Conservation (phyloP, 2,329 filamentous ascomycete genomes). For the Apiospora koreana region DNA sequence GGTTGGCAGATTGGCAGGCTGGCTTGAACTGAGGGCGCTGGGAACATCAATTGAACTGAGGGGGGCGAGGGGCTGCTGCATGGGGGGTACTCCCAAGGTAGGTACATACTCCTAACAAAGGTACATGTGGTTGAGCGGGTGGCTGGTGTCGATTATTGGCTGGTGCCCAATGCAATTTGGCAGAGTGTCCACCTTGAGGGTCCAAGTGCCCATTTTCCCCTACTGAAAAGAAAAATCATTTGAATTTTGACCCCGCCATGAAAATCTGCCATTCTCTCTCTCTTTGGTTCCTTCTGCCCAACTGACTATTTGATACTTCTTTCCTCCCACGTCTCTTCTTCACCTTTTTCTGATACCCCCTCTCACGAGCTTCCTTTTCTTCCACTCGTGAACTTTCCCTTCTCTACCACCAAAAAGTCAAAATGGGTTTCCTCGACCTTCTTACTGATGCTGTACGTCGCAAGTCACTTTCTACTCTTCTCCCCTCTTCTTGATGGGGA, state of each 20-base stretch:
- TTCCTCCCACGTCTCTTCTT: slow-evolving; percentile 28
- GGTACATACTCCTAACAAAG: too few species aligned
- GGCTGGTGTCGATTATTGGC: background rate
- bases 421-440: slow-evolving; percentile 64
- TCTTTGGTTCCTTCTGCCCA: background rate
- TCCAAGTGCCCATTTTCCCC: slow-evolving; percentile 6
- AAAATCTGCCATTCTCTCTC: slow-evolving; percentile 10
- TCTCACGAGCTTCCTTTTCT: slow-evolving; percentile 19
- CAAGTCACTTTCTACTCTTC: slow-evolving; percentile 10
- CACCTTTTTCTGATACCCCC: slow-evolving; percentile 31
- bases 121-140: too few species aligned
- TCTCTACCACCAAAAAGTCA: slow-evolving; percentile 25
- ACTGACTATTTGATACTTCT: slow-evolving; percentile 12
- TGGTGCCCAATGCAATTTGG: background rate
- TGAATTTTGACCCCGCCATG: slow-evolving; percentile 10
- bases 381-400: slow-evolving; percentile 18
- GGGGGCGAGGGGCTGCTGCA: too few species aligned
- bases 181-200: background rate
- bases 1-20: too few species aligned
- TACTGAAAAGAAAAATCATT: slow-evolving; percentile 10
- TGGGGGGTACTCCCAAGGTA: too few species aligned
- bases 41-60: too few species aligned
- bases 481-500: background rate
- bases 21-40: too few species aligned
- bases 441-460: slow-evolving; percentile 49